These are phyloP conservation scores for Dichotomocladium elegans DNA, from an alignment of 371 early-diverging fungal species.

Conservation along the genomic window DNA sequence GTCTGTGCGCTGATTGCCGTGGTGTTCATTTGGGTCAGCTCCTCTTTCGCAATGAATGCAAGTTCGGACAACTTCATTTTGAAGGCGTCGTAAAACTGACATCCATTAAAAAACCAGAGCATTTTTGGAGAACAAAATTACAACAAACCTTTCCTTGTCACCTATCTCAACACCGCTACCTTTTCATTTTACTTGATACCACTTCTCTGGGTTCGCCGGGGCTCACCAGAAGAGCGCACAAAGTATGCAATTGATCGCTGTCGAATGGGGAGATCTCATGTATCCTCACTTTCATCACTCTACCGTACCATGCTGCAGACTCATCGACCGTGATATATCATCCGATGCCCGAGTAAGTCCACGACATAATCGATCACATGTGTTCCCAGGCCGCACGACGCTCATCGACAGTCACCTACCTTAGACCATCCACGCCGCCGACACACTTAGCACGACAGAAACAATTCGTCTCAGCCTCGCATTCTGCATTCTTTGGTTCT, in stretches of 20 bases:
- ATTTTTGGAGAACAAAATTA: conserved; percentile 67
- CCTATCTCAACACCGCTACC: conserved; percentile 75
- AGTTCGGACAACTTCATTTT: too few species aligned
- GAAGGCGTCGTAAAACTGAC: too few species aligned
- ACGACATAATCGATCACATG: too few species aligned
- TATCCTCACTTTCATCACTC: not conserved
- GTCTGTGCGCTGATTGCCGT: conserved; percentile 64
- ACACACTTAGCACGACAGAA: conserved; percentile 38
- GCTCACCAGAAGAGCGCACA: conserved; percentile 15
- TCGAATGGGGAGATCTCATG: too few species aligned
- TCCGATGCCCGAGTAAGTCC: not conserved
- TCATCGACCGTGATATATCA: conserved; percentile 2
- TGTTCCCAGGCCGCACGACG: too few species aligned
- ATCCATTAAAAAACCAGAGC: too few species aligned
- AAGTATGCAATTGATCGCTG: too few species aligned
- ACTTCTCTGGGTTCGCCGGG: not conserved
- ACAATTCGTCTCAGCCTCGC: conserved; percentile 66
- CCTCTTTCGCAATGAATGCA: conserved; percentile 80
- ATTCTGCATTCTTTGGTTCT: conserved; percentile 81
- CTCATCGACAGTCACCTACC: too few species aligned
- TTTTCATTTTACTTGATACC: conserved; percentile 74
- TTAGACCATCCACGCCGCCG: too few species aligned
- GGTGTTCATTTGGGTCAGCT: conserved; percentile 79
- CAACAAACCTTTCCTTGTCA: conserved; percentile 77
- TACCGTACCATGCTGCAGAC: not conserved